Evolutionary conservation across 2,329 filamentous ascomycete species (phyloP), one percentile per base, ranked within the genome.

Genomic region (Neurospora sp.): DNA sequence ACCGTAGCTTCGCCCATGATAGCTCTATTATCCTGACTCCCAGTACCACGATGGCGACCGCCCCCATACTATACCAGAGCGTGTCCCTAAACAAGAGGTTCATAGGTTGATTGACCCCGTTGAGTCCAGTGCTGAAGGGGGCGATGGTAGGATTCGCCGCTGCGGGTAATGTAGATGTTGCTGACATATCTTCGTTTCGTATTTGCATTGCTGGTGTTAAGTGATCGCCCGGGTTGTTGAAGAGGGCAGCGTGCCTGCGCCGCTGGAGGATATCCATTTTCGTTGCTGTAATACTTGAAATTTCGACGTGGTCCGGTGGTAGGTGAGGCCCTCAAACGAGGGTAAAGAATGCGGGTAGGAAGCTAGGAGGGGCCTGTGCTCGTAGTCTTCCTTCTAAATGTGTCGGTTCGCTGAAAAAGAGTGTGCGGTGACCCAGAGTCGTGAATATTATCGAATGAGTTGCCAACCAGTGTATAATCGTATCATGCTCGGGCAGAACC

Each of bases 51-150:
- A 89, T 76, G 66, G 81, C 87, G 69, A 87, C 79, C 70, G 84
- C 82, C 19, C 88, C 88, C 70, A 90, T 76, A 67, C 81, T 88
- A 84, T 84, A 88, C 87, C 87, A 90, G 13, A 90, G 76, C 46
- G 82, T 78, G 73, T 89, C 82, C 75, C 82, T 85, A 76, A 89
- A 87, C 13, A 87, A 74, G 73, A 87, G 78, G 77, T 90, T 89
- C 73, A 84, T 80, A 1, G 79, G 74, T 76, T 89, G 87, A 74
- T 89, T 85, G 73, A 90, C 88, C 69, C 88, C 88, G 74, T 84
- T 85, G 72, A 90, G 82, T 66, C 81, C 82, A 39, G 83, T 84
- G 74, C 84, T 82, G 77, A 84, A 90, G 19, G 85, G 84, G 15
- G 84, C 82, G 71, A 89, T 85, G 23, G 85, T 86, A 23, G 82